These are phyloP conservation scores for Leishmania major DNA, from an alignment of 208 protist species.

Conservation along the genomic window DNA sequence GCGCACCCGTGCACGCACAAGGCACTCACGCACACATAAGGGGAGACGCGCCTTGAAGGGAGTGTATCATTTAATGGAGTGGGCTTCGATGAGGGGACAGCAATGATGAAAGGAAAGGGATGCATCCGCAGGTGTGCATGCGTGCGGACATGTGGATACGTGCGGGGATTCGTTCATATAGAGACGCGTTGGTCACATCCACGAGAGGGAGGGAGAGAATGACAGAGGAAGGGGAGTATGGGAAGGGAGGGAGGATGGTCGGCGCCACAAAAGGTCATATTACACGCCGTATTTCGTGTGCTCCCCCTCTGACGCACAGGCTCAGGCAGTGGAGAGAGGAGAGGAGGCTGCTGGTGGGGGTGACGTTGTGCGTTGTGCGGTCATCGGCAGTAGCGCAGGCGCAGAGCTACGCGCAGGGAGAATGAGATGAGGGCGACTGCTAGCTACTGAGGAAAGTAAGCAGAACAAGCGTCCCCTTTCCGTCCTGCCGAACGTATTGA, in stretches of 20 bases:
- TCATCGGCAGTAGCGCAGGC: background rate
- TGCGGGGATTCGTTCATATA: background rate
- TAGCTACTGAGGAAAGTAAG: background rate
- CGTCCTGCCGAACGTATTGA: background rate
- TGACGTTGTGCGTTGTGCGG: background rate
- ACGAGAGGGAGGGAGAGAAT: background rate
- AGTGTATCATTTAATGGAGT: background rate
- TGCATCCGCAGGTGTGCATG: background rate
- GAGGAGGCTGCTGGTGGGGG: background rate
- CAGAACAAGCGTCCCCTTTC: background rate
- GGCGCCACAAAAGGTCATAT: background rate
- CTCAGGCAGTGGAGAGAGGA: background rate
- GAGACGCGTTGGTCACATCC: background rate
- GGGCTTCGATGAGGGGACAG: background rate
- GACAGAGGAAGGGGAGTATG: background rate
- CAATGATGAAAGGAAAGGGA: background rate
- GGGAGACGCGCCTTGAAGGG: too few relatives aligned
- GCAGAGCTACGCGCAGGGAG: too few relatives aligned
- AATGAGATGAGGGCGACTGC: background rate
- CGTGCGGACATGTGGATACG: background rate
- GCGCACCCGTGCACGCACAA: background rate
- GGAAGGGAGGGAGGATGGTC: background rate
- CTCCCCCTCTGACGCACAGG: background rate
- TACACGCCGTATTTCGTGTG: too few relatives aligned
- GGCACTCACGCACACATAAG: background rate